Conservation (phyloP, 257 asterid genomes). For the Gentiana dahurica region DNA sequence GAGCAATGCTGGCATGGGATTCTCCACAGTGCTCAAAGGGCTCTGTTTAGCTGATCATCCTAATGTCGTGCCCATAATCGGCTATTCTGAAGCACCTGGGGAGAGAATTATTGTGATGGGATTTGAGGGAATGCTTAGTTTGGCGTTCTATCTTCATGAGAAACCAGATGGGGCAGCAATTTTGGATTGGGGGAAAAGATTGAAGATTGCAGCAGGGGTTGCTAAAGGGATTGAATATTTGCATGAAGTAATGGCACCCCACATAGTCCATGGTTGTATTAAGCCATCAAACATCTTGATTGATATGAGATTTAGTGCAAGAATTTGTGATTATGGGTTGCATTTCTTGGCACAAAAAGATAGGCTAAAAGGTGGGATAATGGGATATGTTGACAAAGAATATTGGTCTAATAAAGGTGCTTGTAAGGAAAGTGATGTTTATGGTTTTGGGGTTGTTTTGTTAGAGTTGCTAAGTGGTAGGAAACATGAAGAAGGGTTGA, state of each 20-base stretch:
- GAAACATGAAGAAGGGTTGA: conserved; percentile 33
- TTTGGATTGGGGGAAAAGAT: conserved; percentile 56
- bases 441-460: conserved; percentile 71
- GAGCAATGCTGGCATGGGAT: conserved; percentile 69
- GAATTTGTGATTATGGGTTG: conserved; percentile 62
- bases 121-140: conserved; percentile 62
- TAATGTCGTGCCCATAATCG: conserved; percentile 54
- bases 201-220: conserved; percentile 50
- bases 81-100: conserved; percentile 86
- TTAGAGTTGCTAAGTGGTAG: conserved; percentile 78
- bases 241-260: conserved; percentile 53
- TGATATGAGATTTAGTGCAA: conserved; percentile 52
- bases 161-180: conserved; percentile 45
- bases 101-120: conserved; percentile 71
- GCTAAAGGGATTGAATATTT: conserved; percentile 72
- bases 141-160: conserved; percentile 60
- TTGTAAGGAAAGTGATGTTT: conserved; percentile 72
- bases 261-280: conserved; percentile 62
- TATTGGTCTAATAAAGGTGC: conserved; percentile 38
- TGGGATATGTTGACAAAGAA: conserved; percentile 58
- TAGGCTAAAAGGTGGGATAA: conserved; percentile 30
- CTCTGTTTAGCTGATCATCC: conserved; percentile 65
- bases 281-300: conserved; percentile 70
- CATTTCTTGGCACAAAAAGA: conserved; percentile 38
- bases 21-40: conserved; percentile 47